Evolutionary conservation across 345 rosid genomes (phyloP), one percentile per base, ranked within the genome.

Genomic region (Hypericum perforatum): DNA sequence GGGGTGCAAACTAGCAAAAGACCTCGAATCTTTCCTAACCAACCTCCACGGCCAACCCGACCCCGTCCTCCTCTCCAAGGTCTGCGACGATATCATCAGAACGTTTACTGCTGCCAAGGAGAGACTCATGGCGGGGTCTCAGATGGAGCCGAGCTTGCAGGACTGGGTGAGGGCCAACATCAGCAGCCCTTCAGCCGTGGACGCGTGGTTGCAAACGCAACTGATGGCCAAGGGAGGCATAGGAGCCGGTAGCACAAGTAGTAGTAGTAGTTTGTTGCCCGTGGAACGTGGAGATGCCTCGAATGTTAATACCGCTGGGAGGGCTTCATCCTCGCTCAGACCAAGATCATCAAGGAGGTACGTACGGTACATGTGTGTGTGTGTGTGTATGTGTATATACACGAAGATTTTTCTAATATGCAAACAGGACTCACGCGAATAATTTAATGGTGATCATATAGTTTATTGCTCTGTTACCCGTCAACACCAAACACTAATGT

Each of bases 21-120:
- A 70, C 2, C 79, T 86, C n/a, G 82, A 81, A 64, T 47, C 73
- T 6, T 72, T 41, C 63, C 71, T 82, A 44, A 70, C 53, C 40
- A 46, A 52, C 60, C 14, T 50, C 22, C 59, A 57, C 49, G 56
- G 16, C 46, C 77, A 60, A 39, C 62, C 59, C 16, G 43, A 47
- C 15, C 79, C 73, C 22, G 71, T 63, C 6, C 16, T 41, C 41
- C 49, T 79, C 37, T 16, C 73, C 5, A 57, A 39, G 6, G 68
- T 60, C n/a, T 81, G 81, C n/a, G 79, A 74, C 11, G 69, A 74
- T 11, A 81, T 83, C 42, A 43, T 69, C 0, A 62, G 45, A 16
- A 58, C 43, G 12, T 76, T 82, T 22, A 8, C 29, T 13, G 46
- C 41, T 10, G 80, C 69, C 16, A 75, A 44, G 32, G 74, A 76